Evolutionary conservation across 148 eudicot species (phyloP), one percentile per base, ranked within the genome.

Genomic region (Camellia sinensis): DNA sequence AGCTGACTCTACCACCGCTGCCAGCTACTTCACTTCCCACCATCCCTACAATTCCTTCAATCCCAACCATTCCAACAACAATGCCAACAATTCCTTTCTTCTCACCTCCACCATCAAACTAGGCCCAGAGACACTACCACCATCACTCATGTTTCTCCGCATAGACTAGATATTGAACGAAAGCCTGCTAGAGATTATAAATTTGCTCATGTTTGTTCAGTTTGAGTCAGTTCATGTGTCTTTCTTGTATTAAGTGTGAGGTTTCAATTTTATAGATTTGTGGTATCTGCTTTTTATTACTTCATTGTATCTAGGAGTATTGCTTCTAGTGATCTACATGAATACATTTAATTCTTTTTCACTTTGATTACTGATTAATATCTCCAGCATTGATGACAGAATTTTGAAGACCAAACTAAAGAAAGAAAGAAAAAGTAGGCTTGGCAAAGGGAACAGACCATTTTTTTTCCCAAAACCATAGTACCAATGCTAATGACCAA

Each of bases 1-100:
- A 37, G 66, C 3, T 75, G 65, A 59, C 78, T 18, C 64, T 75
- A 9, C 78, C 78, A 22, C 78, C 67, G 11, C 40, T 75, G 22
- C 78, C 78, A n/a, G 62, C 77, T 54, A 53, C 62, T 74, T 56
- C 29, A 7, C 56, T 43, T 11, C 13, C 74, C 74, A 70, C n/a
- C 74, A 14, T 12, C 59, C 12, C 59, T 7, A 54, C 69, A 66
- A 10, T 66, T 4, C 50, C 71, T 67, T 40, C 71, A 65, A 22
- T 65, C 13, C 68, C 68, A 40, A 40, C 71, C 50, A 41, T 67
- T 41, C 71, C 71, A 14, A 67, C 71, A 40, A 67, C 46, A 12
- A 67, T 67, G 15, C 71, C 71, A 37, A 37, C 50, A 22, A 22
- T 19, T n/a, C 18, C 46, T 12, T 19, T 67, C 71, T 17, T 67